Evolutionary conservation across 1,139 yeast genomes (phyloP).

Genomic region (Zygotorulaspora mrakii): DNA sequence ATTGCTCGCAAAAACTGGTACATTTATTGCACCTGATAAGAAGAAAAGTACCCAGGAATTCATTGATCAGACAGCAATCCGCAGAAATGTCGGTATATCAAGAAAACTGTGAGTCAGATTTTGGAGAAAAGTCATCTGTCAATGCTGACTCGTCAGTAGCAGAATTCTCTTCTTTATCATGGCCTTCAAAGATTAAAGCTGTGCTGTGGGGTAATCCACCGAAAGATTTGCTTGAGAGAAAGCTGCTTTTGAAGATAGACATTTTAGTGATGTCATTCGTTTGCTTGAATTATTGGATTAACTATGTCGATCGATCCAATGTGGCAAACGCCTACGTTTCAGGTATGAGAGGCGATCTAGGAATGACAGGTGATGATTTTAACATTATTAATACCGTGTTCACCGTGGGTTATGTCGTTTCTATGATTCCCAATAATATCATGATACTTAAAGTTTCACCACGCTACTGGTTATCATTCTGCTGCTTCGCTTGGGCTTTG

Average conservation of each 20-base stretch:
- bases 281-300: slow-evolving; percentile 50
- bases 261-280: slow-evolving; percentile 48
- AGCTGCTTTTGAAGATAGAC: slow-evolving; percentile 46
- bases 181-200: slow-evolving; percentile 11
- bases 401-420: slow-evolving; percentile 37
- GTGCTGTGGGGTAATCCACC: slow-evolving; percentile 16
- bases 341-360: slow-evolving; percentile 40
- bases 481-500: slow-evolving; percentile 18
- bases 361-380: slow-evolving; percentile 35
- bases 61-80: no score
- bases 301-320: slow-evolving; percentile 38
- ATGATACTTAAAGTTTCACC: slow-evolving; percentile 15
- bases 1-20: no score
- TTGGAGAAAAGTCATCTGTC: neutral
- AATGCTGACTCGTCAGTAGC: neutral
- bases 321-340: slow-evolving; percentile 42
- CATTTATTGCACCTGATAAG: neutral
- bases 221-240: slow-evolving; percentile 17
- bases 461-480: slow-evolving; percentile 17
- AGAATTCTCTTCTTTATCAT: slow-evolving; percentile 6
- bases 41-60: neutral
- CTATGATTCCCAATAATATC: slow-evolving; percentile 17
- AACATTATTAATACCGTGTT: slow-evolving; percentile 37
- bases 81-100: neutral
- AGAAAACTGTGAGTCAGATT: neutral